Conservation (phyloP, 2,329 filamentous ascomycete species). For the Chalaropsis thielavioides region DNA sequence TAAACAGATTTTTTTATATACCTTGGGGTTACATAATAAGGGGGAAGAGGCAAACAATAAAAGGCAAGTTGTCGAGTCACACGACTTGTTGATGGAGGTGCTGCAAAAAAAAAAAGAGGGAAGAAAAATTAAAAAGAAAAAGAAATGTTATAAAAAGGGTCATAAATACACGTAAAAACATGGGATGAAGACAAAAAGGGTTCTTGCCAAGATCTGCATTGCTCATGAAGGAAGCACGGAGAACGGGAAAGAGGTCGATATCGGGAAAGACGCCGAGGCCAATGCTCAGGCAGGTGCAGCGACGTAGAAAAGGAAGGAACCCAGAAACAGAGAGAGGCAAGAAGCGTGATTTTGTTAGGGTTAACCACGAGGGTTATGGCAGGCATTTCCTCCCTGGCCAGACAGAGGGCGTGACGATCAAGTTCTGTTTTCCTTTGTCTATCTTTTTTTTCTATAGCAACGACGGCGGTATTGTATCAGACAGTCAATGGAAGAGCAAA, state of each 20-base stretch:
- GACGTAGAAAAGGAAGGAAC: neutral
- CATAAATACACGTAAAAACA: conserved; percentile 6
- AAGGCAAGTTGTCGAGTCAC: neutral
- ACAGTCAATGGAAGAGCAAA: no score
- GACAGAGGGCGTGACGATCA: no score
- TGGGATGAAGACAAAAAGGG: conserved; percentile 2
- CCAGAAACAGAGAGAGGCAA: neutral
- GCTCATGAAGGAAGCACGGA: neutral
- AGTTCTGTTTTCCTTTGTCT: no score
- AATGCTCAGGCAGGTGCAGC: neutral
- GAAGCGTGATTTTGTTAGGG: no score
- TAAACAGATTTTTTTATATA: no score
- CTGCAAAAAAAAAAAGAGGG: no score
- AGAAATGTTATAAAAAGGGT: no score
- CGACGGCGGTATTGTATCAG: no score
- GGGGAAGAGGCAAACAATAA: neutral
- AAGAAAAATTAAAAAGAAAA: no score
- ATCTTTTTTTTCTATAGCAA: no score
- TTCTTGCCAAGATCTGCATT: neutral
- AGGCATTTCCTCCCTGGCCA: no score
- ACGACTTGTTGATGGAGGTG: neutral
- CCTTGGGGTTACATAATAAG: neutral
- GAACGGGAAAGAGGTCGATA: neutral
- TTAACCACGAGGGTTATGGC: no score
- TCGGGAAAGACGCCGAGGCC: neutral